These are phyloP conservation scores for Larix kaempferi DNA, from an alignment of 75 land plant genomes.

Conservation along the genomic window DNA sequence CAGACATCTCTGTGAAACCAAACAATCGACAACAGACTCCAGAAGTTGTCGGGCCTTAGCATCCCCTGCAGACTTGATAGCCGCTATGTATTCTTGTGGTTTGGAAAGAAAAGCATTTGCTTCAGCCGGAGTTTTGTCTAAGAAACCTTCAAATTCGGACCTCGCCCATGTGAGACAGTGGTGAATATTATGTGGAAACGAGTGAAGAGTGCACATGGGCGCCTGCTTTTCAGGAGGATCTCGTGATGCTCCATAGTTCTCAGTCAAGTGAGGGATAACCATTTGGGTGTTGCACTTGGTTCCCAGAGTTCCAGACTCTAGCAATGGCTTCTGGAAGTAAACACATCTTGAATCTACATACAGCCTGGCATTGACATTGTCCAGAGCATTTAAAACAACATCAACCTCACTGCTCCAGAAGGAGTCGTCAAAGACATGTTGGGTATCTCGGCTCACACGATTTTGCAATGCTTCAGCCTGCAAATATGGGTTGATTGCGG, in stretches of 20 bases:
- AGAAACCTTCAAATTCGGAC: slow-evolving; percentile 89
- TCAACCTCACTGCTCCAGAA: slow-evolving; percentile 73
- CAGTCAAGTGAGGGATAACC: slow-evolving; percentile 92
- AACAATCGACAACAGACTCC: slow-evolving; percentile 77
- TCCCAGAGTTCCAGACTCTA: slow-evolving; percentile 91
- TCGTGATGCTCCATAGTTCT: slow-evolving; percentile 94
- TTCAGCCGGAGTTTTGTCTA: slow-evolving; percentile 89
- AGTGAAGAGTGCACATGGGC: slow-evolving; percentile 96
- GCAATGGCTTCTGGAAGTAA: slow-evolving; percentile 90
- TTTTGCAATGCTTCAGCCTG: slow-evolving; percentile 75
- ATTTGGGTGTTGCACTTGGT: slow-evolving; percentile 94
- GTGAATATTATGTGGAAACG: slow-evolving; percentile 92
- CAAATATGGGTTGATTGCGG: slow-evolving; percentile 59
- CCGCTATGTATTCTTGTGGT: slow-evolving; percentile 57
- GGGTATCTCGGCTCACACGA: slow-evolving; percentile 74
- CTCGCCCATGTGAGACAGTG: slow-evolving; percentile 94
- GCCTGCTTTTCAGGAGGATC: slow-evolving; percentile 98
- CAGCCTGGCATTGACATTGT: slow-evolving; percentile 85
- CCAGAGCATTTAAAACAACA: slow-evolving; percentile 84
- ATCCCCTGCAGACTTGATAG: slow-evolving; percentile 79
- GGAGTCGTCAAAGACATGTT: slow-evolving; percentile 80
- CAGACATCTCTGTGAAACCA: slow-evolving; percentile 66
- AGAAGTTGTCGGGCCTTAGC: slow-evolving; percentile 82
- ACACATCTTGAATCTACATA: slow-evolving; percentile 86
- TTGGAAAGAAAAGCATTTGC: slow-evolving; percentile 65